Percentiles rank a stretch among this genome's conserved stretches.
Conservation (phyloP, 192 early-diverging fungal species). For the Podochytrium sp. region DNA sequence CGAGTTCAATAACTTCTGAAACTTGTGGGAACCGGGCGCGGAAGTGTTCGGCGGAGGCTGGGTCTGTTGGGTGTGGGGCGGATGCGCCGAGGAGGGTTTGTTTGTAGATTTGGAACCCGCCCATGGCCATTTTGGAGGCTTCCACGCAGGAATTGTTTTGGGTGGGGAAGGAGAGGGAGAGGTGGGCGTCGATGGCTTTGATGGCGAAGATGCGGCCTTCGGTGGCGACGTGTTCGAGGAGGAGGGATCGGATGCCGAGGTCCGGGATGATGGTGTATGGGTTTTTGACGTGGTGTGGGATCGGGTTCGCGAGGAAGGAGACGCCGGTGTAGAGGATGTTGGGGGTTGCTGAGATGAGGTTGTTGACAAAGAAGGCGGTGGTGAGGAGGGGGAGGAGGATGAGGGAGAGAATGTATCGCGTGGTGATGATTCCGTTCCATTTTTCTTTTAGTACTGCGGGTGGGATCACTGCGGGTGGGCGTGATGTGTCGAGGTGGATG, state of each 20-base stretch:
- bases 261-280: slow-evolving; percentile 7
- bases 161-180: slow-evolving; percentile 3
- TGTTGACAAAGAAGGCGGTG: slow-evolving; percentile 12
- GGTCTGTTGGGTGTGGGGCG: background rate
- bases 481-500: background rate
- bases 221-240: background rate
- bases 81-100: background rate
- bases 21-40: slow-evolving; percentile 21
- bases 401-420: background rate
- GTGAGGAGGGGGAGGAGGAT: background rate
- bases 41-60: slow-evolving; percentile 4
- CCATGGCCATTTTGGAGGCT: slow-evolving; percentile 7
- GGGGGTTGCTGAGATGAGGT: slow-evolving; percentile 9
- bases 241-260: background rate
- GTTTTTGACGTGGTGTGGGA: slow-evolving; percentile 8
- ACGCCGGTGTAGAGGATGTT: slow-evolving; percentile 7
- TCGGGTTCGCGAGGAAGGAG: slow-evolving; percentile 16
- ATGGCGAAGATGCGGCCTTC: background rate
- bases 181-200: background rate
- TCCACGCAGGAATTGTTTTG: slow-evolving; percentile 23
- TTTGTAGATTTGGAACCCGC: slow-evolving; percentile 7
- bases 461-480: background rate
- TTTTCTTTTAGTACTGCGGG: background rate
- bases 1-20: slow-evolving; percentile 25
- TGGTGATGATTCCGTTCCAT: slow-evolving; percentile 4